Conservation (phyloP, 1,139 yeast genomes). For the Saccharomyces pastorianus region DNA sequence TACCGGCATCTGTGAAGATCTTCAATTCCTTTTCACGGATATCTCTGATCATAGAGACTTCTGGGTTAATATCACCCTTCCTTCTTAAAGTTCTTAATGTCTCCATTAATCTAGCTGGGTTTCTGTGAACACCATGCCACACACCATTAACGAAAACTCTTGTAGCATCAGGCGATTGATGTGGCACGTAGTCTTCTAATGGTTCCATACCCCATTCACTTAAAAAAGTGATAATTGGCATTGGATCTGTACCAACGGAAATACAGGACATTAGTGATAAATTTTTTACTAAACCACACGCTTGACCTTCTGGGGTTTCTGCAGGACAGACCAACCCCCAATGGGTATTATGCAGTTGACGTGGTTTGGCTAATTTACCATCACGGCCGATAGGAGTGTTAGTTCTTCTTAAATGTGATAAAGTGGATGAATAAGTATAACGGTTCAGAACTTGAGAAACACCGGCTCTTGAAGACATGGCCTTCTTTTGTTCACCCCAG, state of each 20-base stretch:
- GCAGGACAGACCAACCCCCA: constrained; percentile 99
- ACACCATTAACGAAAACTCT: constrained; percentile 97
- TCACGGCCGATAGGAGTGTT: constrained; percentile 98
- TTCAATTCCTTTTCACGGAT: constrained; percentile 93
- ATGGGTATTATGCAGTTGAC: constrained; percentile 97
- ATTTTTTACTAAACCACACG: constrained; percentile 97
- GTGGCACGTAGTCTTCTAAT: constrained; percentile 89
- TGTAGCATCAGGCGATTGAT: constrained; percentile 83
- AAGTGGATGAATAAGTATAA: constrained; percentile 93
- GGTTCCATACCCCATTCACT: constrained; percentile 99
- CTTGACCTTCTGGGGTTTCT: constrained; percentile 99
- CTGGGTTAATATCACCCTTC: constrained; percentile 92
- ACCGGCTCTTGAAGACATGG: constrained; percentile 98
- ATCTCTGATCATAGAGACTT: constrained; percentile 93
- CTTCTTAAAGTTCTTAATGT: constrained; percentile 90
- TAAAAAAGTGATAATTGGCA: constrained; percentile 83
- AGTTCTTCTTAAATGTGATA: constrained; percentile 96
- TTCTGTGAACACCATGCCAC: constrained; percentile 98
- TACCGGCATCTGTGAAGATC: constrained; percentile 96
- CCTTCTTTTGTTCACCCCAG: constrained; percentile 99
- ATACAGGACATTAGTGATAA: constrained; percentile 94
- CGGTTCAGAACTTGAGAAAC: constrained; percentile 97
- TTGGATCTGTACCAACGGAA: constrained; percentile 96
- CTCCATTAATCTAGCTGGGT: constrained; percentile 82
- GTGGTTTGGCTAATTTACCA: constrained; percentile 95